phyloP scores from a whole-genome alignment of 163 green algal species.

The Scenedesmus sp. region DNA sequence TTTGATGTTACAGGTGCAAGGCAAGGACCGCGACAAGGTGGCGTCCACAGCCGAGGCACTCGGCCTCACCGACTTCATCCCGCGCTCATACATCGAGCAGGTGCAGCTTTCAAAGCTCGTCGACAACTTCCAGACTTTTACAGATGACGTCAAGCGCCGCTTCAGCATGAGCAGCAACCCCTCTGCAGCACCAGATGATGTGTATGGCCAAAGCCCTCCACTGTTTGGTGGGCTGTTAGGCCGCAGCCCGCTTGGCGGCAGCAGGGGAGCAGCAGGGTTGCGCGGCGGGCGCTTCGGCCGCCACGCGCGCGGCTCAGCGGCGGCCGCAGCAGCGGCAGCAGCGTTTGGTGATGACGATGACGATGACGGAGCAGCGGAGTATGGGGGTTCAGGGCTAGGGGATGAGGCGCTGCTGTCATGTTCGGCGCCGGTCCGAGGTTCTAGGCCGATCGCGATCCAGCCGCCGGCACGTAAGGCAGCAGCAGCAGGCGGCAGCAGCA shows the following conservation, averaged over 20 bases:
- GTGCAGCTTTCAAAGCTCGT: slow-evolving; percentile 92
- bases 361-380: not conserved
- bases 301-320: not conserved
- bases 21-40: slow-evolving; percentile 80
- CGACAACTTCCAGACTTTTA: slow-evolving; percentile 81
- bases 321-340: no score
- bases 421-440: slow-evolving; percentile 26
- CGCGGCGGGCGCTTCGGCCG: not conserved
- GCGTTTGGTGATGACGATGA: not conserved
- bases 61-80: slow-evolving; percentile 91
- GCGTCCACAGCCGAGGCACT: slow-evolving; percentile 75
- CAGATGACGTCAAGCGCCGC: slow-evolving; percentile 76
- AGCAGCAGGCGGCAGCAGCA: slow-evolving; percentile 6
- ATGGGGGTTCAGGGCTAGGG: not conserved
- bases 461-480: not conserved
- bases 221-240: not conserved
- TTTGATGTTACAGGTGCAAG: slow-evolving; percentile 74
- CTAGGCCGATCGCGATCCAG: slow-evolving; percentile 37
- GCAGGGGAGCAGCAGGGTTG: not conserved
- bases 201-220: slow-evolving; percentile 39
- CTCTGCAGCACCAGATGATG: slow-evolving; percentile 60
- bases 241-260: not conserved
- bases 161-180: slow-evolving; percentile 77
- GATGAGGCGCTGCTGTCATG: slow-evolving; percentile 29
- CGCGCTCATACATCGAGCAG: slow-evolving; percentile 97